A percentile compares a stretch with the other conserved stretches of the same genome.
These are phyloP conservation scores for Colletotrichum tropicicola DNA, from an alignment of 2,329 filamentous ascomycete genomes.

Conservation along the genomic window DNA sequence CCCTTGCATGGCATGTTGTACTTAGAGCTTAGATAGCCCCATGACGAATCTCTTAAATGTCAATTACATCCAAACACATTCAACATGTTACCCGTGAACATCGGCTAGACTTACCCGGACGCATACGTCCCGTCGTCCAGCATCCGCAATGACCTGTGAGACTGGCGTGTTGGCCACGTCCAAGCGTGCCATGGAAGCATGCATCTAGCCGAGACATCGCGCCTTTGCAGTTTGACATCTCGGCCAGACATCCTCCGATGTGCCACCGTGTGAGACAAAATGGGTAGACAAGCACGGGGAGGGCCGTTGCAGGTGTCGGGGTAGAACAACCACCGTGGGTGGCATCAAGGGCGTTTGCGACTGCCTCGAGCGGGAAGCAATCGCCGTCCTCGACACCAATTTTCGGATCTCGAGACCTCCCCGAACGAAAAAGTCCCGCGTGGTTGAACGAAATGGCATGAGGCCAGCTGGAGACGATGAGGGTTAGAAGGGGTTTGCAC, in stretches of 20 bases:
- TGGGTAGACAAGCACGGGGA: background rate
- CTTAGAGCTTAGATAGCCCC: conserved; percentile 2
- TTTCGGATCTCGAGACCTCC: no score
- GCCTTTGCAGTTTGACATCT: background rate
- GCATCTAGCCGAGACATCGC: conserved; percentile 4
- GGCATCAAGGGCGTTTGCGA: background rate
- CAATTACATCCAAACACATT: no score
- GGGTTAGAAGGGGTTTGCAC: no score
- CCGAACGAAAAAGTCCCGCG: no score
- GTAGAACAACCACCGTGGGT: background rate
- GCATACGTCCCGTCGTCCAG: background rate
- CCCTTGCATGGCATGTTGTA: background rate
- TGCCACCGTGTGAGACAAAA: background rate
- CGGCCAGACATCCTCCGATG: background rate
- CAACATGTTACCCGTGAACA: background rate
- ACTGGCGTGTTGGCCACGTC: background rate
- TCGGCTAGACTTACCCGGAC: background rate
- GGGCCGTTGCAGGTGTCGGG: background rate
- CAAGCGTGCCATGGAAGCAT: background rate
- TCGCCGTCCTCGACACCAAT: no score
- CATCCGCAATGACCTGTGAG: background rate
- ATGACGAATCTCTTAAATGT: background rate
- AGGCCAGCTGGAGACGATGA: no score
- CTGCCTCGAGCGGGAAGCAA: background rate
- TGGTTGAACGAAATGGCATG: no score